These are phyloP conservation scores for Cicer chorassanicum DNA, from an alignment of 306 rosid genomes.

Conservation along the genomic window DNA sequence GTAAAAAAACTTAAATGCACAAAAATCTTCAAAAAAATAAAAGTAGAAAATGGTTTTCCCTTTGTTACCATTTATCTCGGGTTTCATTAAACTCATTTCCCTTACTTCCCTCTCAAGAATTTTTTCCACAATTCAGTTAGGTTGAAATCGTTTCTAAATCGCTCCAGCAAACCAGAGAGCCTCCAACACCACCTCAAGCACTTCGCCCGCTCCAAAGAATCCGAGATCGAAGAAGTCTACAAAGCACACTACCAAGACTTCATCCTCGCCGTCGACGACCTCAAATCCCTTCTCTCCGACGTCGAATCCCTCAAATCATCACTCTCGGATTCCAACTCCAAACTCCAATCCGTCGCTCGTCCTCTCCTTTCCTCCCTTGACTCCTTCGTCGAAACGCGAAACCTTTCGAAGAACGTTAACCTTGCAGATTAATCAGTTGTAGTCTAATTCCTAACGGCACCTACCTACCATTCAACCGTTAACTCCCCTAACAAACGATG, in stretches of 20 bases:
- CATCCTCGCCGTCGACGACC: conserved; percentile 98
- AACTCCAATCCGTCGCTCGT: conserved; percentile 76
- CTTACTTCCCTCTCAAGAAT: too few species aligned
- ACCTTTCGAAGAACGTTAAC: conserved; percentile 71
- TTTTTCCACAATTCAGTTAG: too few species aligned
- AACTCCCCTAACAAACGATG: too few species aligned
- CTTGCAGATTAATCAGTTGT: conserved; percentile 79
- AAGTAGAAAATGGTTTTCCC: too few species aligned
- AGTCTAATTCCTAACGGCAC: too few species aligned
- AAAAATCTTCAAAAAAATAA: too few species aligned
- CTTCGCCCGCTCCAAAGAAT: conserved; percentile 87
- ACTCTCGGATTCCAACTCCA: conserved; percentile 86
- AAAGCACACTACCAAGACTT: conserved; percentile 98
- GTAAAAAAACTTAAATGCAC: too few species aligned
- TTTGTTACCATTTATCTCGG: too few species aligned
- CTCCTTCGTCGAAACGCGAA: conserved; percentile 80
- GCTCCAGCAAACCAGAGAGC: conserved; percentile 84
- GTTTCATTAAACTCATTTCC: too few species aligned
- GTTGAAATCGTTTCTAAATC: conserved; percentile 3
- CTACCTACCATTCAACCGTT: too few species aligned
- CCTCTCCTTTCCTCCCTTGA: conserved; percentile 92
- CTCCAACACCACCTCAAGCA: conserved; percentile 92
- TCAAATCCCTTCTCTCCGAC: conserved; percentile 94
- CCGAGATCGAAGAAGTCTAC: conserved; percentile 97
- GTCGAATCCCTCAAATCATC: conserved; percentile 93